Conservation (phyloP, 2,329 filamentous ascomycete genomes). For the Botrytis elliptica region DNA sequence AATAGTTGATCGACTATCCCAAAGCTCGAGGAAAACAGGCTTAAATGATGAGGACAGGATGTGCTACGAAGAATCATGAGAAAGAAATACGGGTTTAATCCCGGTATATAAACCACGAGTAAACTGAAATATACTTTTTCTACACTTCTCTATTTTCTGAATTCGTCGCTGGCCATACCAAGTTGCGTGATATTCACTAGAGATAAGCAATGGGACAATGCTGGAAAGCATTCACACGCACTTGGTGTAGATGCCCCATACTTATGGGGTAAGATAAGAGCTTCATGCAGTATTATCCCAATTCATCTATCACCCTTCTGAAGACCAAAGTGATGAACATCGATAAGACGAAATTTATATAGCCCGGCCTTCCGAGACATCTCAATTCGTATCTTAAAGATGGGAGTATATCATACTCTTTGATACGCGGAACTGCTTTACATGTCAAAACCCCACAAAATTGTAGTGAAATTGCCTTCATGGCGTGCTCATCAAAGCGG, state of each 20-base stretch:
- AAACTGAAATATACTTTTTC: not conserved
- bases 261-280: not conserved
- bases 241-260: not conserved
- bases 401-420: not conserved
- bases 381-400: not conserved
- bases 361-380: not conserved
- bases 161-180: not conserved
- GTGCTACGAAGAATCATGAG: not conserved
- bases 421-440: not conserved
- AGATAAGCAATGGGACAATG: not conserved
- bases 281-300: not conserved
- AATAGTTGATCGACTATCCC: not conserved
- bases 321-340: not conserved
- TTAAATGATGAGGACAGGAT: not conserved
- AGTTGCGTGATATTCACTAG: conserved; percentile 12
- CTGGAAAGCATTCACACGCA: not conserved
- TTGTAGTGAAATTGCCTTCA: not conserved
- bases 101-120: not conserved
- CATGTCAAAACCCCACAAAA: not conserved
- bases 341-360: not conserved
- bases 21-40: not conserved
- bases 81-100: not conserved
- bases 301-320: not conserved
- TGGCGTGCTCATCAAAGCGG: not conserved
- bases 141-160: not conserved